Percentiles rank a stretch among this genome's conserved stretches.
phyloP scores from a whole-genome alignment of 371 early-diverging fungal genomes.

The Apophysomyces trapeziformis region DNA sequence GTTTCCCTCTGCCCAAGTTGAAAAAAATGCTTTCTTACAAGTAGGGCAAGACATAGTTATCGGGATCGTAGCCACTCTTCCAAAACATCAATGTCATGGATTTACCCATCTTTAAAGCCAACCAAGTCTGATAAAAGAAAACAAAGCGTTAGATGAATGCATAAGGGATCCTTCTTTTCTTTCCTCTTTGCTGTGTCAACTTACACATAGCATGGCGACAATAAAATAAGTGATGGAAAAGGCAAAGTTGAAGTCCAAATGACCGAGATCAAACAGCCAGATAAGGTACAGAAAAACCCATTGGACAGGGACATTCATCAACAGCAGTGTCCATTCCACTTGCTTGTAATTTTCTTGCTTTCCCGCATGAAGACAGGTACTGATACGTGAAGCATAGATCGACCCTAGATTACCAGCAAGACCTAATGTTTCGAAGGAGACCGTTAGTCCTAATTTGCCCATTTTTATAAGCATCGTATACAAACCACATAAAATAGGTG shows the following conservation, averaged over 20 bases:
- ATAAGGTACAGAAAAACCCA: conserved; percentile 67
- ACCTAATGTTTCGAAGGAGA: conserved; percentile 22
- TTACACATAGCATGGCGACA: conserved; percentile 47
- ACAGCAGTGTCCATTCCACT: conserved; percentile 63
- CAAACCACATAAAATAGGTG: conserved; percentile 75
- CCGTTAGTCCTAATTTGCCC: background rate
- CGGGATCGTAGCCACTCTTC: conserved; percentile 78
- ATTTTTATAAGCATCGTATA: background rate
- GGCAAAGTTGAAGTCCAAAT: conserved; percentile 42
- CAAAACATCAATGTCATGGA: conserved; percentile 65
- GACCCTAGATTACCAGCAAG: conserved; percentile 83
- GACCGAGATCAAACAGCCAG: conserved; percentile 60
- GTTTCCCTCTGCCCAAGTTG: conserved; percentile 23
- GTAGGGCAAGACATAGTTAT: conserved; percentile 84
- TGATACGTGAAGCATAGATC: conserved; percentile 83
- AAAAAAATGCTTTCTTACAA: conserved; percentile 45
- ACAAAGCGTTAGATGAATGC: background rate
- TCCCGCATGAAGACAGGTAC: conserved; percentile 78
- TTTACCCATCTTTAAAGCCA: conserved; percentile 59
- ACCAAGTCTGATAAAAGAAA: conserved; percentile 34
- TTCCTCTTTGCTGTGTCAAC: background rate
- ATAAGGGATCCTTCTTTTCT: too few relatives aligned
- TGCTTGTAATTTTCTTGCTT: conserved; percentile 55
- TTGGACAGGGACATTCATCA: conserved; percentile 80
- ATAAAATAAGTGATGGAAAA: conserved; percentile 49